Conservation (phyloP, 495 filamentous ascomycete species). For the Pseudevernia furfuracea region DNA sequence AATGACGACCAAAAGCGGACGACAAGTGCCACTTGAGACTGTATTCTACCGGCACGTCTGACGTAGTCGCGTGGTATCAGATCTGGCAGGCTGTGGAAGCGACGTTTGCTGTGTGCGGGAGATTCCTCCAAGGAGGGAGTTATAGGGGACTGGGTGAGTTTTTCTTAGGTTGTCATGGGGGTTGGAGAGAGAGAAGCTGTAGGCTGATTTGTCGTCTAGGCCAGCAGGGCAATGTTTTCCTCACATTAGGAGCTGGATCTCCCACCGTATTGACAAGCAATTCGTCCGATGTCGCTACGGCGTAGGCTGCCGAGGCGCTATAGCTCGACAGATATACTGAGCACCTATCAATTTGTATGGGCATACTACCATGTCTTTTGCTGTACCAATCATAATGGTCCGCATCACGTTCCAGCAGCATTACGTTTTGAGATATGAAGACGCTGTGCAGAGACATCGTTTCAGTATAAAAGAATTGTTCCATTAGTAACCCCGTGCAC, state of each 20-base stretch:
- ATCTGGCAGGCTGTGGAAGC: slow-evolving; percentile 13
- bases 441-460: too few relatives aligned
- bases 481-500: too few relatives aligned
- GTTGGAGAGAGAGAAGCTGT: neutral
- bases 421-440: too few relatives aligned
- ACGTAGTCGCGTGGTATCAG: slow-evolving; percentile 3
- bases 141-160: slow-evolving; percentile 24
- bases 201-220: slow-evolving; percentile 36
- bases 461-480: too few relatives aligned
- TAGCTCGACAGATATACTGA: neutral
- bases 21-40: neutral
- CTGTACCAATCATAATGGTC: too few relatives aligned
- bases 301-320: neutral
- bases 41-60: neutral
- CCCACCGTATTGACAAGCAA: neutral
- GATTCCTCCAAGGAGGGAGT: neutral
- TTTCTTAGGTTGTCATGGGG: slow-evolving; percentile 24
- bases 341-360: neutral
- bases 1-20: neutral
- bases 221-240: slow-evolving; percentile 18
- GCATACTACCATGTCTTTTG: neutral
- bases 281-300: neutral
- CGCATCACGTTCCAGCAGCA: too few relatives aligned
- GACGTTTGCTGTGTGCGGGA: slow-evolving; percentile 5
- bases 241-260: neutral